Evolutionary conservation across 148 eudicot species (phyloP), one percentile per base, ranked within the genome.

Genomic region (Vaccinium macrocarpon): DNA sequence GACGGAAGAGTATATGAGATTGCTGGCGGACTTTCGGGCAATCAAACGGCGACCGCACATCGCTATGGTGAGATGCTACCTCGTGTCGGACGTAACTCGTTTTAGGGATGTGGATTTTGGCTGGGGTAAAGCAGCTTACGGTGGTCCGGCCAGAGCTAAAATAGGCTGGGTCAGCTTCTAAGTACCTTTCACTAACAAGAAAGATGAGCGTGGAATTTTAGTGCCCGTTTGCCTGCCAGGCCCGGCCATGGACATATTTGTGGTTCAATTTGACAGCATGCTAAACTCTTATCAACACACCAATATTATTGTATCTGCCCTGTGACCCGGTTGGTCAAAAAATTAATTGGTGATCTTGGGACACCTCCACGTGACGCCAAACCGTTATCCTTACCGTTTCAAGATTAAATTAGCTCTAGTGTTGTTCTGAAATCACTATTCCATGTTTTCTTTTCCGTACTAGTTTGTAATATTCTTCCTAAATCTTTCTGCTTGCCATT

Each of bases 81-180:
- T 84, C 6, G 86, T 75, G 27, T 85, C 87, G 11, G 87, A 85
- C 23, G 84, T 85, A 16, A 85, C 87, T 0, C 84, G 81, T 29
- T 74, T 85, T 25, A 42, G 38, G 5, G 84, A 85, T 53, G 87
- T 85, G 64, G 87, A 85, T 29, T 85, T 85, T 62, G 87, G 87
- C 7, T 85, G 87, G 87, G 87, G 87, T 0, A 85, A 85, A 27
- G 79, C 87, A 0, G 75, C 81, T 5, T 85, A 85, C 3, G 84
- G 84, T 27, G 87, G 87, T 21, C 87, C 87, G 2, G 87, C 84
- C 4, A 85, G 75, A 57, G 87, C 76, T 11, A 84, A 81, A 4
- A 84, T 85, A 7, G 87, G 84, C 84, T 0, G 87, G 87, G 84
- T 84, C 10, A 85, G 87, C 61, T 85, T 85, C 21, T 85, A 85